Evolutionary conservation across 257 asterid species (phyloP).

Genomic region (Paulownia fortunei): DNA sequence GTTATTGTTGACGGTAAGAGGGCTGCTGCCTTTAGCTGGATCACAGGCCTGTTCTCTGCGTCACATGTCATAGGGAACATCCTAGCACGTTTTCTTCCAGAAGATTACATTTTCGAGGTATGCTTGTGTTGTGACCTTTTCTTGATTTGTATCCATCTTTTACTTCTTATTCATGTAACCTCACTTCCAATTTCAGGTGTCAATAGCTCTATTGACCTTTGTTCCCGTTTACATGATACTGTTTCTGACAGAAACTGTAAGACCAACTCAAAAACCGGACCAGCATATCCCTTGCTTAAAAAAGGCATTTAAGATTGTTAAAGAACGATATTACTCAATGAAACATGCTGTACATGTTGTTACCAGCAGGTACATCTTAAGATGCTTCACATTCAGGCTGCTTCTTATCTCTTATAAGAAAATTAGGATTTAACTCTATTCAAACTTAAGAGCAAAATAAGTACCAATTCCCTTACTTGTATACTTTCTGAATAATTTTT

Average conservation of each 20-base stretch:
- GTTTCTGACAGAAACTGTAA: conserved; percentile 74
- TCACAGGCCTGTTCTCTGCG: conserved; percentile 88
- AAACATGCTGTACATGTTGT: conserved; percentile 67
- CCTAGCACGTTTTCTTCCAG: conserved; percentile 90
- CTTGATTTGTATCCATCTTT: neutral
- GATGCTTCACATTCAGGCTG: conserved; percentile 1
- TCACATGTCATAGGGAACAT: conserved; percentile 85
- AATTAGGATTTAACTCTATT: neutral
- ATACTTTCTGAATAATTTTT: conserved; percentile 24
- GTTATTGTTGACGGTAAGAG: conserved; percentile 64
- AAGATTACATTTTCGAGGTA: conserved; percentile 70
- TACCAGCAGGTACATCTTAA: conserved; percentile 56
- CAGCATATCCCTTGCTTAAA: conserved; percentile 44
- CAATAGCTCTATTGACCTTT: conserved; percentile 68
- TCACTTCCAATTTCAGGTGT: conserved; percentile 61
- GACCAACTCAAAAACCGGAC: conserved; percentile 41
- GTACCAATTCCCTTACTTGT: neutral
- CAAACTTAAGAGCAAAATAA: neutral
- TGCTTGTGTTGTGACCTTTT: conserved; percentile 22
- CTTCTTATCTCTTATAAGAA: neutral
- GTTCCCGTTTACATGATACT: conserved; percentile 71
- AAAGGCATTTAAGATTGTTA: conserved; percentile 56
- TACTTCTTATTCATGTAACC: conserved; percentile 1
- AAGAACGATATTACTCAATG: conserved; percentile 74
- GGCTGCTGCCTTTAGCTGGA: conserved; percentile 88